phyloP scores from a whole-genome alignment of 306 rosid genomes.

The Prunus mume region DNA sequence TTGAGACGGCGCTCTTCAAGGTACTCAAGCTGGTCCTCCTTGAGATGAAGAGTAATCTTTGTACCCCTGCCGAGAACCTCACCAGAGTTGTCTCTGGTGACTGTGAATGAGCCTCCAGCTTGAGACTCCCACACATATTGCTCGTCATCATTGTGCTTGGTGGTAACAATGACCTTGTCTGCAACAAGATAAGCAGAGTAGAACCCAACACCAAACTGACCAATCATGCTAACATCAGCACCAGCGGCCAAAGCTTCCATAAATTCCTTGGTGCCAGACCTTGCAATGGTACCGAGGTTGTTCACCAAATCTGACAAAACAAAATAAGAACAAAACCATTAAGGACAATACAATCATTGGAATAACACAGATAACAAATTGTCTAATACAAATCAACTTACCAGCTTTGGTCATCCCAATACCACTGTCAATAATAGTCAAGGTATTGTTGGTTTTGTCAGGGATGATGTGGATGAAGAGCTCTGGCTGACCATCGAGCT shows the following conservation, averaged over 20 bases:
- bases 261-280: constrained; percentile 97
- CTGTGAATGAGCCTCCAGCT: constrained; percentile 93
- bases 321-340: background rate
- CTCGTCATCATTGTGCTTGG: constrained; percentile 95
- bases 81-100: constrained; percentile 77
- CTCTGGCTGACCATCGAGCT: constrained; percentile 89
- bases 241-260: constrained; percentile 99
- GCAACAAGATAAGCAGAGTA: constrained; percentile 92
- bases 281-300: constrained; percentile 93
- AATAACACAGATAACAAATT: background rate
- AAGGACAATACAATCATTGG: background rate
- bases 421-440: constrained; percentile 89
- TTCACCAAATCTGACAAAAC: constrained; percentile 77
- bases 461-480: constrained; percentile 83
- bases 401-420: constrained; percentile 98
- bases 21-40: constrained; percentile 97
- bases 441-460: constrained; percentile 66
- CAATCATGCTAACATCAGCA: constrained; percentile 98
- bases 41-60: constrained; percentile 65
- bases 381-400: constrained; percentile 6
- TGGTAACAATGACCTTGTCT: constrained; percentile 77
- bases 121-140: constrained; percentile 97
- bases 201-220: constrained; percentile 98
- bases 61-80: constrained; percentile 88
- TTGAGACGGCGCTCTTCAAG: constrained; percentile 85